Conservation (phyloP, 768 basidiomycete genomes). For the Chalciporus chontae region DNA sequence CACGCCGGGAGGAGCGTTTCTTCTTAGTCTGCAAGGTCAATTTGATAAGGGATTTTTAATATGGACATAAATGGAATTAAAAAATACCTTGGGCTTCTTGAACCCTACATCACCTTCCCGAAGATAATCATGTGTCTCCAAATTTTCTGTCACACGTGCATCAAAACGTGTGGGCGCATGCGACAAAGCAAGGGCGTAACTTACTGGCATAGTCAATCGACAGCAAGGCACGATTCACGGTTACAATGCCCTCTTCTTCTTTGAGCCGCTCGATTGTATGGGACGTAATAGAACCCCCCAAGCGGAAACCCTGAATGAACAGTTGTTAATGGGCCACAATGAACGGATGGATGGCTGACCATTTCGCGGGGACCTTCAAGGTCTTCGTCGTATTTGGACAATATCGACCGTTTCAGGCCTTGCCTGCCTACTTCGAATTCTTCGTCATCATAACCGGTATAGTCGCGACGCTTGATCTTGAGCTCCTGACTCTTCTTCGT, state of each 20-base stretch:
- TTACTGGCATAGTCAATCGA: constrained; percentile 88
- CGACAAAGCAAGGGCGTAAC: constrained; percentile 28
- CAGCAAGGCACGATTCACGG: constrained; percentile 76
- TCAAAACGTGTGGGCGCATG: constrained; percentile 12
- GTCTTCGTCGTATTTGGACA: constrained; percentile 93
- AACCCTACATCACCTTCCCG: constrained; percentile 92
- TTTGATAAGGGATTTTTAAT: neutral
- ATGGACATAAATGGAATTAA: neutral
- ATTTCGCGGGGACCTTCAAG: constrained; percentile 71
- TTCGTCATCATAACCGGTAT: constrained; percentile 95
- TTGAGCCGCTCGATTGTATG: constrained; percentile 38
- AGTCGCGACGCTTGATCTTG: constrained; percentile 86
- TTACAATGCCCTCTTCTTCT: constrained; percentile 45
- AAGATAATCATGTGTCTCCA: constrained; percentile 82
- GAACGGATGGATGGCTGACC: constrained; percentile 38
- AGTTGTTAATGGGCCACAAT: neutral
- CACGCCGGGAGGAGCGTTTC: constrained; percentile 74
- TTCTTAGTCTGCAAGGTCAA: constrained; percentile 72
- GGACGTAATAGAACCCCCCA: constrained; percentile 60
- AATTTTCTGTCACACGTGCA: constrained; percentile 57
- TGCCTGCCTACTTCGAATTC: constrained; percentile 76
- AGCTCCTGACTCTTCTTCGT: constrained; percentile 75
- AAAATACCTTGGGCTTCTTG: constrained; percentile 83
- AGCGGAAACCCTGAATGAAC: constrained; percentile 69
- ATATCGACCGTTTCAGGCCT: constrained; percentile 77